These are phyloP conservation scores for Trichoderma oligosporum DNA, from an alignment of 2,329 filamentous ascomycete genomes.

Conservation along the genomic window DNA sequence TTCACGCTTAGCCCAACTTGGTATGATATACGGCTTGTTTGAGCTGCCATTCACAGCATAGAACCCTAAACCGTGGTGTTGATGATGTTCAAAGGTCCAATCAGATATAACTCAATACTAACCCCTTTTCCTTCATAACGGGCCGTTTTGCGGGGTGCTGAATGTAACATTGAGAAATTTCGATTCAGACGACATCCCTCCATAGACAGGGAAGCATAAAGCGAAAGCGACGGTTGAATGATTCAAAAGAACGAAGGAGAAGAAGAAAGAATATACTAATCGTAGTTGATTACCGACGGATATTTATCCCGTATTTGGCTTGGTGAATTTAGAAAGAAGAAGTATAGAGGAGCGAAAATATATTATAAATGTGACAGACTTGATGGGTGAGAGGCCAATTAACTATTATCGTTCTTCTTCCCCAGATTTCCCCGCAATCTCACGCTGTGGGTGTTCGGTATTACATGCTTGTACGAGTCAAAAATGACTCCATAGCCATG, in stretches of 20 bases:
- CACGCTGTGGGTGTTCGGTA: background rate
- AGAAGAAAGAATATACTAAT: background rate
- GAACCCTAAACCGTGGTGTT: background rate
- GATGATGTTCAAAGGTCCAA: background rate
- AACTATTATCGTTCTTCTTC: background rate
- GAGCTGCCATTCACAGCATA: background rate
- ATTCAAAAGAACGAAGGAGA: background rate
- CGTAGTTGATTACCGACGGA: background rate
- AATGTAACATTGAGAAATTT: background rate
- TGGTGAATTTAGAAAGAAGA: background rate
- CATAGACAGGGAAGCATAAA: background rate
- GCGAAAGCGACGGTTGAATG: conserved; percentile 3
- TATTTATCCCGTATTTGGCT: background rate
- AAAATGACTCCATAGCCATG: background rate
- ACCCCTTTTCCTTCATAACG: background rate
- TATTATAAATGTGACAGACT: background rate
- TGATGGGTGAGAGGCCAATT: background rate
- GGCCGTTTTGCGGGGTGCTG: background rate
- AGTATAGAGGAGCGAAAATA: background rate
- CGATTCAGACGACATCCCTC: too few relatives aligned
- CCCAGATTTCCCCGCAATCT: conserved; percentile 13
- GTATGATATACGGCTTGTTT: background rate
- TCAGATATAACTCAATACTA: background rate
- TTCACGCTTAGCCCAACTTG: background rate
- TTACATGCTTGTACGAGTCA: too few relatives aligned